Evolutionary conservation across 345 rosid genomes (phyloP).

Genomic region (Rhizophora apiculata): DNA sequence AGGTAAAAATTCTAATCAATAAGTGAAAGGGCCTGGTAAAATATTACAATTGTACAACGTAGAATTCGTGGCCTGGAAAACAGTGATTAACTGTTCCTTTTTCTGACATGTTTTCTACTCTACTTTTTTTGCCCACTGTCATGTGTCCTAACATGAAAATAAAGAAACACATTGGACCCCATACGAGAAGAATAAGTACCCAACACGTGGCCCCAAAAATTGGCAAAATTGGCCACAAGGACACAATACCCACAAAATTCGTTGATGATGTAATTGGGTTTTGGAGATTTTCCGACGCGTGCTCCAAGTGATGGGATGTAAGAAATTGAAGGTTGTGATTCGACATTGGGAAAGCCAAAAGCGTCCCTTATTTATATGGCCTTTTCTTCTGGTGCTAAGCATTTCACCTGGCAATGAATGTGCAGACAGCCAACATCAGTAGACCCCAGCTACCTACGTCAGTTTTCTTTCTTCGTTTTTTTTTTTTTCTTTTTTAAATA

Average conservation of each 20-base stretch:
- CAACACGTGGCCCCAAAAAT: constrained; percentile 37
- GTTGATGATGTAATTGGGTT: constrained; percentile 15
- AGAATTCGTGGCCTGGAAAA: neutral
- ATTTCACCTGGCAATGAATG: neutral
- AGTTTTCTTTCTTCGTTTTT: neutral
- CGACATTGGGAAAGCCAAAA: constrained; percentile 16
- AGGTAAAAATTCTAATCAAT: neutral
- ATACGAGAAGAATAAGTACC: constrained; percentile 27
- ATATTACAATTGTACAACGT: neutral
- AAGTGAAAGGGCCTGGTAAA: neutral
- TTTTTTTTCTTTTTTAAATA: neutral
- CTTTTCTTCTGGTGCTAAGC: neutral
- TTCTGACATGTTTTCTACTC: neutral
- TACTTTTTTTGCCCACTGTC: neutral
- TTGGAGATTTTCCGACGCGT: constrained; percentile 15
- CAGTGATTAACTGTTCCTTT: neutral
- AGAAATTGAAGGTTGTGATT: constrained; percentile 23
- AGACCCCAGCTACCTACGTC: neutral
- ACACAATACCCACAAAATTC: constrained; percentile 22
- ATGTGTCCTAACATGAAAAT: neutral
- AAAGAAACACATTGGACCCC: constrained; percentile 31
- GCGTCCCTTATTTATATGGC: neutral
- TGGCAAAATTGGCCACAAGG: constrained; percentile 25
- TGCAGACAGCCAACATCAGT: too few relatives aligned
- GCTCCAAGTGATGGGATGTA: constrained; percentile 25